Percentiles rank a stretch among this genome's conserved stretches.
These are phyloP conservation scores for Trypanosoma boissoni DNA, from an alignment of 208 protist species.

Conservation along the genomic window DNA sequence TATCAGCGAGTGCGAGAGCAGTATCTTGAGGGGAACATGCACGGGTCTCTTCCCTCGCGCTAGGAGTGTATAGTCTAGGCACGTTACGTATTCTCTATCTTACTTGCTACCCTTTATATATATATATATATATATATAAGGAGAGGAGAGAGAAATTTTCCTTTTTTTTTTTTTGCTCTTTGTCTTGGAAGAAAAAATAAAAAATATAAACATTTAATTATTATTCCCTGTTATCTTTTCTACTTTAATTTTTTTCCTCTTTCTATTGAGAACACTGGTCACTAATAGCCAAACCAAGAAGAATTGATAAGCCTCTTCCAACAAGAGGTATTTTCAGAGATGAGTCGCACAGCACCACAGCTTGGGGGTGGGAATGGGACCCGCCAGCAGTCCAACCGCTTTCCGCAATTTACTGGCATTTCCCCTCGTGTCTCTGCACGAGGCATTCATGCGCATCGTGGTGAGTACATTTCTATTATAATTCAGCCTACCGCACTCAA, in stretches of 20 bases:
- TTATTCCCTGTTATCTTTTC: too few species aligned
- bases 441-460: slow-evolving; percentile 58
- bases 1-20: slow-evolving; percentile 72
- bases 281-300: too few species aligned
- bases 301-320: background rate
- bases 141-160: background rate
- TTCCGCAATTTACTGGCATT: slow-evolving; percentile 79
- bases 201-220: background rate
- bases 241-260: background rate
- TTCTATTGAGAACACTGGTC: background rate
- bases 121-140: background rate
- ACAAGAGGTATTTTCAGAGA: slow-evolving; percentile 11
- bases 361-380: slow-evolving; percentile 7
- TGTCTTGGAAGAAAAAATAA: slow-evolving; percentile 1
- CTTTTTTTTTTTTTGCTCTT: slow-evolving; percentile 8
- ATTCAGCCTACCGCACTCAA: slow-evolving; percentile 50
- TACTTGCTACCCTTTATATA: background rate
- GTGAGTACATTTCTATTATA: slow-evolving; percentile 87
- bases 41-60: slow-evolving; percentile 34
- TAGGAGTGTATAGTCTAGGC: slow-evolving; percentile 7
- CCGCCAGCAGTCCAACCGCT: slow-evolving; percentile 27
- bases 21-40: slow-evolving; percentile 58
- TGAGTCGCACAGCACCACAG: slow-evolving; percentile 24
- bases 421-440: slow-evolving; percentile 79
- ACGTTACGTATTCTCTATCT: too few species aligned